A percentile compares a stretch with the other conserved stretches of the same genome.
These are phyloP conservation scores for Prosopis cineraria DNA, from an alignment of 306 rosid species.

Conservation along the genomic window DNA sequence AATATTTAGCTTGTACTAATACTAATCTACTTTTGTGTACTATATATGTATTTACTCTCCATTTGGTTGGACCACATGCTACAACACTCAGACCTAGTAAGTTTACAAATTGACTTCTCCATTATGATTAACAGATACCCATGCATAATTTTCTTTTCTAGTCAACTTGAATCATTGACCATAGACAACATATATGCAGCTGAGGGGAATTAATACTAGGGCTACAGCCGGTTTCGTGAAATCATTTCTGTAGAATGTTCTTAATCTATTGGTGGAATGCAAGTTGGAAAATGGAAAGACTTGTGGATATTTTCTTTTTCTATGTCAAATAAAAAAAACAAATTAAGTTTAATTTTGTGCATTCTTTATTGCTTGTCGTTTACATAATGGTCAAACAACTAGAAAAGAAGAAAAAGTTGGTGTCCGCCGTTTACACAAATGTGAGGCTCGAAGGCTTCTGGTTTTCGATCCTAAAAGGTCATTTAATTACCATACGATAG, in stretches of 20 bases:
- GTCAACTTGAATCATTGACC: not conserved
- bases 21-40: conserved; percentile 6
- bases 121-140: not conserved
- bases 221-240: not conserved
- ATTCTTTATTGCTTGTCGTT: not conserved
- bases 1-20: not conserved
- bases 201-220: not conserved
- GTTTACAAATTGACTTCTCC: conserved; percentile 32
- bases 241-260: not conserved
- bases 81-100: conserved; percentile 9
- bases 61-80: conserved; percentile 37
- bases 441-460: too few relatives aligned
- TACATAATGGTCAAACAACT: not conserved
- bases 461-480: too few relatives aligned
- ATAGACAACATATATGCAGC: not conserved
- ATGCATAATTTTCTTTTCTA: not conserved
- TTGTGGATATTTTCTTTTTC: not conserved
- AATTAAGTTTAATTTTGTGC: not conserved
- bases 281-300: not conserved
- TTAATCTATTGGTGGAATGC: not conserved
- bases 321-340: not conserved
- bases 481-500: too few relatives aligned
- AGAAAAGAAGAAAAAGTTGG: not conserved
- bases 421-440: too few relatives aligned
- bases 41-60: conserved; percentile 38